These are phyloP conservation scores for Bidens hawaiensis DNA, from an alignment of 140 eudicot species.

Conservation along the genomic window DNA sequence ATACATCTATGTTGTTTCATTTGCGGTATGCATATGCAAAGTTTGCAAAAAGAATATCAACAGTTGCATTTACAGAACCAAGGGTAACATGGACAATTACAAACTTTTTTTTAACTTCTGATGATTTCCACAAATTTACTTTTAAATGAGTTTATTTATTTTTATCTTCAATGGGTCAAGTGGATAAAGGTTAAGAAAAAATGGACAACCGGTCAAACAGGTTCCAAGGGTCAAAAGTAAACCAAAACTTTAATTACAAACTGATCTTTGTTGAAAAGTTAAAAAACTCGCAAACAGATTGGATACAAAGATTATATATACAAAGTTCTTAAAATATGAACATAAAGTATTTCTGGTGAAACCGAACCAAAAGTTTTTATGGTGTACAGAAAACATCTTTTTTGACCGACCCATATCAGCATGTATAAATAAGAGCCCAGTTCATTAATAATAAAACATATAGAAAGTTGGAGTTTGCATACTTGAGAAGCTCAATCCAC, in stretches of 20 bases:
- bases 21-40: not conserved
- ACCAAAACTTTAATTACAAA: not conserved
- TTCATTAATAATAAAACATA: not conserved
- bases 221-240: not conserved
- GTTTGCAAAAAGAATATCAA: not conserved
- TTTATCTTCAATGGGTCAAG: not conserved
- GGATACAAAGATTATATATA: not conserved
- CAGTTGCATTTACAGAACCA: no score
- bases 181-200: not conserved
- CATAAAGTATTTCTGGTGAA: not conserved
- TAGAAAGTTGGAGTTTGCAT: constrained; percentile 21
- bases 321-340: not conserved
- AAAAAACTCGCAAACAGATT: not conserved
- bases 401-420: not conserved
- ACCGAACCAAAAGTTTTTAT: not conserved
- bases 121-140: not conserved
- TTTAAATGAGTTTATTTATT: not conserved
- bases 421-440: not conserved
- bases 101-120: no score
- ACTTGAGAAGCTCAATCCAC: constrained; percentile 97
- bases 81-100: no score
- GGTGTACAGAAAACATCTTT: not conserved
- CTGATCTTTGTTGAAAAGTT: not conserved
- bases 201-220: not conserved
- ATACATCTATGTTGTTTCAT: no score